A percentile compares a stretch with the other conserved stretches of the same genome.
These are phyloP conservation scores for Bassia scoparia DNA, from an alignment of 148 eudicot species.

Conservation along the genomic window DNA sequence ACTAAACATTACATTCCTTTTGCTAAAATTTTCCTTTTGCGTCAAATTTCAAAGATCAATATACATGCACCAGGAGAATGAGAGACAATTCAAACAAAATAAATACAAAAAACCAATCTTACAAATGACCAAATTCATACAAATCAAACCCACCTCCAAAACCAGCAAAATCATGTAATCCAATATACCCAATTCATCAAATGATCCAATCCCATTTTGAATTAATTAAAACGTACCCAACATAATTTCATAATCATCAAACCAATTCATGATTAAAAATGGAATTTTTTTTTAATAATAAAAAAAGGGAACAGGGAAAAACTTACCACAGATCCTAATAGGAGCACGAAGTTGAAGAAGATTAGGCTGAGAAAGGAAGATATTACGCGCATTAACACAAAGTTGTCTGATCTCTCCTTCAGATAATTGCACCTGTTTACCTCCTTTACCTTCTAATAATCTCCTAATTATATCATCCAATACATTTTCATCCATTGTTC, in stretches of 20 bases:
- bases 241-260: neutral
- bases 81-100: neutral
- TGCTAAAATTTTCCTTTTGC: neutral
- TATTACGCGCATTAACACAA: conserved; percentile 73
- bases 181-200: conserved; percentile 2
- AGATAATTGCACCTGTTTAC: conserved; percentile 76
- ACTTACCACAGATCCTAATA: conserved; percentile 81
- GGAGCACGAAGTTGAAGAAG: conserved; percentile 85
- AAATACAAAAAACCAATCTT: neutral
- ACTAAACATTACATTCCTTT: neutral
- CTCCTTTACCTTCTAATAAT: conserved; percentile 75
- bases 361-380: conserved; percentile 79
- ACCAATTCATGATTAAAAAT: neutral
- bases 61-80: neutral
- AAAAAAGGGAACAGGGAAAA: conserved; percentile 31
- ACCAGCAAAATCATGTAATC: neutral
- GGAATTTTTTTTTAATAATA: neutral
- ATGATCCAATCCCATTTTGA: conserved; percentile 9
- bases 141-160: neutral
- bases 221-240: conserved; percentile 1
- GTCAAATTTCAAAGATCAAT: neutral
- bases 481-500: conserved; percentile 61
- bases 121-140: neutral
- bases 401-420: conserved; percentile 90
- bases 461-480: conserved; percentile 80